Evolutionary conservation across 2,329 filamentous ascomycete genomes (phyloP).

Genomic region (Metarhizium guizhouense): DNA sequence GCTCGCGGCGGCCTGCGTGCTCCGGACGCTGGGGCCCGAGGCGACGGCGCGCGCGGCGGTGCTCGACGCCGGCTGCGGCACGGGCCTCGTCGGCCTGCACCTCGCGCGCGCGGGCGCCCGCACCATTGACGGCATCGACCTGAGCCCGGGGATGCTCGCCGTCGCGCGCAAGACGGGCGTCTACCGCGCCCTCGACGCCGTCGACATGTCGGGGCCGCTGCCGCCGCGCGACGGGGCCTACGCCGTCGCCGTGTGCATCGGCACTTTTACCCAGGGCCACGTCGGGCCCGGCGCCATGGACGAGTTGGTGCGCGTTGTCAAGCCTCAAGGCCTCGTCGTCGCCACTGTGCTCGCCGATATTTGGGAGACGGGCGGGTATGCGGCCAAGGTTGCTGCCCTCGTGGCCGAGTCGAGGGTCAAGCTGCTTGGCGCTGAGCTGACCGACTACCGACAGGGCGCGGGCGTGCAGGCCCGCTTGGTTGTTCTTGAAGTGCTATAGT

Average conservation of each 20-base stretch:
- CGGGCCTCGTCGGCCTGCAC: slow-evolving; percentile 40
- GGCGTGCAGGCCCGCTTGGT: slow-evolving; percentile 22
- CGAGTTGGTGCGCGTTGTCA: slow-evolving; percentile 41
- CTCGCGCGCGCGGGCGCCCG: slow-evolving; percentile 33
- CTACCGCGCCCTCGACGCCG: slow-evolving; percentile 34
- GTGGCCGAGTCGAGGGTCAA: slow-evolving; percentile 18
- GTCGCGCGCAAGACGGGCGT: slow-evolving; percentile 38
- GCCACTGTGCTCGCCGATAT: slow-evolving; percentile 42
- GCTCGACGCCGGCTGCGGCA: slow-evolving; percentile 48
- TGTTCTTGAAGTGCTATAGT: slow-evolving; percentile 16
- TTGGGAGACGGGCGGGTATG: slow-evolving; percentile 39
- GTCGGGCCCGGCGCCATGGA: slow-evolving; percentile 40
- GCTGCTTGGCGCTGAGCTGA: slow-evolving; percentile 19
- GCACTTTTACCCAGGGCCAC: slow-evolving; percentile 46
- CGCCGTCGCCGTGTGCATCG: slow-evolving; percentile 42
- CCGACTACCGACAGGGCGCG: slow-evolving; percentile 22
- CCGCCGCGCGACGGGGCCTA: slow-evolving; percentile 30
- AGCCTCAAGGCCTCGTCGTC: slow-evolving; percentile 36
- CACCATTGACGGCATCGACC: slow-evolving; percentile 42
- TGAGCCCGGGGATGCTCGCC: slow-evolving; percentile 43
- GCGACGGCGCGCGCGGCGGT: slow-evolving; percentile 22
- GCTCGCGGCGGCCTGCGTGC: slow-evolving; percentile 25
- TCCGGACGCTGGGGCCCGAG: slow-evolving; percentile 18
- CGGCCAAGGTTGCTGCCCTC: slow-evolving; percentile 31
- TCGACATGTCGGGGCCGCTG: slow-evolving; percentile 37